phyloP scores from a whole-genome alignment of 2,329 filamentous ascomycete genomes.

The Blumeria hordei region DNA sequence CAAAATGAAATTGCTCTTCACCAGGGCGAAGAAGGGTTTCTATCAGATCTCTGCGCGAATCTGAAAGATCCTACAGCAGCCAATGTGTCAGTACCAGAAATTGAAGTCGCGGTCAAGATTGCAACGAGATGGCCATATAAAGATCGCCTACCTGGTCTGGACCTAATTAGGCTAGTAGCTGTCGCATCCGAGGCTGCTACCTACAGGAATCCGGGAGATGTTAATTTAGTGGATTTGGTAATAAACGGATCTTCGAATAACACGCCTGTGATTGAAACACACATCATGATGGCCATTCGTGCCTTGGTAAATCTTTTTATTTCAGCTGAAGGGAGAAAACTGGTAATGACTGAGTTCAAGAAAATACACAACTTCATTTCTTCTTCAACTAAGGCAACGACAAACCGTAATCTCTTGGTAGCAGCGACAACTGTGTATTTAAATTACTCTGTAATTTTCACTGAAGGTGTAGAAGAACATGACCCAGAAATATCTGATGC shows the following conservation, averaged over 20 bases:
- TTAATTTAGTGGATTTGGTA: conserved; percentile 36
- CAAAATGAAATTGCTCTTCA: conserved; percentile 54
- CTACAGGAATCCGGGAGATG: conserved; percentile 25
- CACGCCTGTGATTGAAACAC: conserved; percentile 44
- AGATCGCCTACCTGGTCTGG: conserved; percentile 61
- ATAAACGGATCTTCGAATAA: conserved; percentile 30
- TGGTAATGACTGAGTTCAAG: conserved; percentile 34
- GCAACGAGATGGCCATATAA: conserved; percentile 57
- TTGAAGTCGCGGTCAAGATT: conserved; percentile 45
- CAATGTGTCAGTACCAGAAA: conserved; percentile 22
- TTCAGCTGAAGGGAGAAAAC: conserved; percentile 41
- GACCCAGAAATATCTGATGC: conserved; percentile 20
- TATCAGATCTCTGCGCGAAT: conserved; percentile 35
- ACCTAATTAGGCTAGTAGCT: conserved; percentile 65
- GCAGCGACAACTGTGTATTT: conserved; percentile 63
- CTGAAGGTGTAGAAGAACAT: conserved; percentile 6
- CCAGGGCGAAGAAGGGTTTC: conserved; percentile 38
- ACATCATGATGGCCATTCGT: conserved; percentile 66
- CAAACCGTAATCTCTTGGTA: conserved; percentile 61
- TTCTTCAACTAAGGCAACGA: conserved; percentile 34
- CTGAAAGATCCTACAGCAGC: conserved; percentile 28
- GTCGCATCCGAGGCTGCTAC: conserved; percentile 42
- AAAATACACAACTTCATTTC: conserved; percentile 24
- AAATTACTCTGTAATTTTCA: conserved; percentile 62
- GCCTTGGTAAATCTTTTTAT: conserved; percentile 66